Evolutionary conservation across 2,329 filamentous ascomycete genomes (phyloP).

Genomic region (Verticillium nubilum): DNA sequence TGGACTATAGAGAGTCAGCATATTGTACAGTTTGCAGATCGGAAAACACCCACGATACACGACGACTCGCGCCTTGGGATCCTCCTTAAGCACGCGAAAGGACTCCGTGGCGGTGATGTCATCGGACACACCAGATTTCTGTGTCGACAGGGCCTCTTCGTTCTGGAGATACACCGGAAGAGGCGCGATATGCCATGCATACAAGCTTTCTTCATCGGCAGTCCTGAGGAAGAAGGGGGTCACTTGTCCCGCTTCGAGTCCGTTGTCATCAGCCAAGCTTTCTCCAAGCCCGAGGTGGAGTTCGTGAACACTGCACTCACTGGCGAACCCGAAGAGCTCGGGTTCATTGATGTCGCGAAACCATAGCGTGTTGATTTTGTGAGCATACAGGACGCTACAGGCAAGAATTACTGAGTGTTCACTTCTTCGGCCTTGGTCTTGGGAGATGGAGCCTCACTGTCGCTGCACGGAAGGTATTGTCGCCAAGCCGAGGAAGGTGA

Average conservation of each 20-base stretch:
- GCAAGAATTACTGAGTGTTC: neutral
- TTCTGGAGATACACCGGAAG: constrained; percentile 69
- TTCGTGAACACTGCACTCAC: constrained; percentile 39
- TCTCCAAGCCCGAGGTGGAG: neutral
- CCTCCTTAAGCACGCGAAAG: constrained; percentile 56
- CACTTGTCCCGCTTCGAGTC: constrained; percentile 67
- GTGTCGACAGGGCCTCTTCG: constrained; percentile 54
- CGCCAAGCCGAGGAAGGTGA: constrained; percentile 58
- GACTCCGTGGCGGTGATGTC: constrained; percentile 53
- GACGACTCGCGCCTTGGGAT: constrained; percentile 58
- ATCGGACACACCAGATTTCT: constrained; percentile 40
- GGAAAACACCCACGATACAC: constrained; percentile 49
- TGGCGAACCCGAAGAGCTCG: constrained; percentile 80
- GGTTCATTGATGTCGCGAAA: constrained; percentile 71
- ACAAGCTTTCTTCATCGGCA: constrained; percentile 69
- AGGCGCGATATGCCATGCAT: constrained; percentile 88
- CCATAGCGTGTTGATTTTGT: constrained; percentile 68
- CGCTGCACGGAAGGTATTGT: constrained; percentile 69
- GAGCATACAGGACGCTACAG: constrained; percentile 71
- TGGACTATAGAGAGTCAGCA: constrained; percentile 41
- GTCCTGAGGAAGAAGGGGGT: constrained; percentile 77
- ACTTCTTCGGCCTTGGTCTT: neutral
- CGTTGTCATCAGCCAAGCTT: neutral
- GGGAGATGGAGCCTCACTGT: constrained; percentile 55
- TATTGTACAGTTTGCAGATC: neutral